Base-by-base conservation (phyloP, 352 stramenopile species). In the Phytophthora aleatoria region DNA sequence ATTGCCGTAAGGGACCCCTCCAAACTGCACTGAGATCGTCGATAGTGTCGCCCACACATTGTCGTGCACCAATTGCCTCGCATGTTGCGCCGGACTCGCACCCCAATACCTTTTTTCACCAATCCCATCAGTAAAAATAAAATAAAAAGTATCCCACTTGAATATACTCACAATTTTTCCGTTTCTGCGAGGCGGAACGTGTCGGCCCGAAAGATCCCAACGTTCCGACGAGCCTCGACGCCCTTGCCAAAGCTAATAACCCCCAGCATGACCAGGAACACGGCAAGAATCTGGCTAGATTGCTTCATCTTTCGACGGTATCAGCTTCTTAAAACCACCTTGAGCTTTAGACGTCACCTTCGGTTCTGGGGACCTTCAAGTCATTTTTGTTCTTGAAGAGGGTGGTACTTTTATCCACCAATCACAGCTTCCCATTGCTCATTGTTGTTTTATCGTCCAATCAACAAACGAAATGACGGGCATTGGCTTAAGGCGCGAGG, bases 41-140 rank as follows among this genome's bases (percentile, higher is more conserved):
- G 81, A 74, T 48, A 92, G 67, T 15, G 78, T 90, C 33, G 69
- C 76, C 84, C 84, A 92, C 33, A 73, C 60, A 60, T 91, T 91
- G 26, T 74, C 57, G 33, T 89, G 78, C 58, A 92, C 84, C 47
- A 92, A 69, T 48, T 84, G 69, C 11, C 84, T 78, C 26, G 84
- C 80, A 50, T 89, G 76, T 15, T 75, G 60, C 16, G 74, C 81
- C 33, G 68, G 24, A 57, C 57, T 73, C 16, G 45, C 39, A 15
- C 48, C 52, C 43, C 50, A 68, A 26, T 68, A 74, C 15, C 61
- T 71, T 48, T 41, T 20, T 13, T 38, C 7, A 42, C 20, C 20
- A 39, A 26, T 47, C 44, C 35, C 13, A 61, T 20, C 42, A 61
- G 35, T 39, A 43, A 28, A 50, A 64, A 39, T 30, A 39, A n/a